phyloP scores from a whole-genome alignment of 2,329 filamentous ascomycete genomes.

The Teratosphaeria nubilosa region DNA sequence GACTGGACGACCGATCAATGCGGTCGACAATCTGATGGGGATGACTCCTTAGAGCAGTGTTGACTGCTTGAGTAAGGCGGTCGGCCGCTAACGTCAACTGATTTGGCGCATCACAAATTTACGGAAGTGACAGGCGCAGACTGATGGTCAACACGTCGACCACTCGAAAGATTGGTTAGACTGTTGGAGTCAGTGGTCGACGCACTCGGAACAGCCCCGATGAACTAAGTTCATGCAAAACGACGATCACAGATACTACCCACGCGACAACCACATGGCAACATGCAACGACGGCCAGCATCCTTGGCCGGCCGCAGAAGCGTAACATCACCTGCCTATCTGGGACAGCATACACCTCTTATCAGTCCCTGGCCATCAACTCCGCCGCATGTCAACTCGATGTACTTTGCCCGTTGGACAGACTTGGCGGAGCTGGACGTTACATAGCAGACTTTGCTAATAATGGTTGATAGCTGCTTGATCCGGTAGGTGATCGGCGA shows the following conservation, averaged over 20 bases:
- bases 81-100: too few relatives aligned
- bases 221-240: background rate
- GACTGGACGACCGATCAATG: too few relatives aligned
- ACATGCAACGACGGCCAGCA: background rate
- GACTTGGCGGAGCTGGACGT: background rate
- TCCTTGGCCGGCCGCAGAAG: background rate
- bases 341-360: background rate
- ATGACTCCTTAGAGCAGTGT: too few relatives aligned
- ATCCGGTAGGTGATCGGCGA: background rate
- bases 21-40: too few relatives aligned
- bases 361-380: background rate
- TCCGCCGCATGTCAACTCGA: background rate
- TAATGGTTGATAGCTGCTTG: background rate
- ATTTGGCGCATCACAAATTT: too few relatives aligned
- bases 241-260: background rate
- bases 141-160: too few relatives aligned
- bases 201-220: too few relatives aligned
- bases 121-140: too few relatives aligned
- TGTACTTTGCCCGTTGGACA: background rate
- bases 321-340: background rate
- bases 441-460: background rate
- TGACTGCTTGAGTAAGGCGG: too few relatives aligned
- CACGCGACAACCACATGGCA: background rate
- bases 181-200: too few relatives aligned
- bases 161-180: too few relatives aligned